Base-by-base conservation (phyloP, 1,139 yeast genomes). In the Taphrina confusa region DNA sequence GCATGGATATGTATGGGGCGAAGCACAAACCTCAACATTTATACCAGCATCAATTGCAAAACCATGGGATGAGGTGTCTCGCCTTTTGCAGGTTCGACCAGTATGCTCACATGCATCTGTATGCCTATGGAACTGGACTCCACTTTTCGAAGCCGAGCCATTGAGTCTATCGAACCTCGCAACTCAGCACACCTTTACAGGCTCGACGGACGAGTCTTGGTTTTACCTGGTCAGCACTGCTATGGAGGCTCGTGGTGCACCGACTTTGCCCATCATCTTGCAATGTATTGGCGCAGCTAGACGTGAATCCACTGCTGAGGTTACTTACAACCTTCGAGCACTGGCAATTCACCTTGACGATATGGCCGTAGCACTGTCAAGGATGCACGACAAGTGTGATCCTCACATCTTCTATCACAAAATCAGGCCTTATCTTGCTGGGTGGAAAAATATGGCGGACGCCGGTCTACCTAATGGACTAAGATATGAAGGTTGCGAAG, bases 321-420 rank as follows among this genome's bases (percentile, higher is more conserved):
- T 85, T 14, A 74, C 76, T 1, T 68, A 66, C 40, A 72, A 77
- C 49, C 74, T 89, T 40, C 88, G 87, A 68, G 73, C 71, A 45
- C 74, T 89, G 62, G 96, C 96, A 1, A 88, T 86, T 70, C 75
- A 80, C 50, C 85, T 91, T 51, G 96, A 88, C 70, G 75, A 77
- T 61, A 75, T 91, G 66, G 94, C 91, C n/a, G 76, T 85, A 2
- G 80, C 87, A 0, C 74, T 91, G 66, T 82, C 85, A 81, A 80
- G 82, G 67, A 87, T 91, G 95, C 91, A 87, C 70, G 96, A 90
- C 66, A 86, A 86, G 87, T 89, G 97, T 71, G 96, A 90, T 70
- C 97, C 97, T 1, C 95, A 89, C 71, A 84, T 85, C 1, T 91
- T 91, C 70, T 91, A 88, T 71, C 87, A 81, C 74, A 80, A 94